Evolutionary conservation across 1,284 basidiomycete species (phyloP), one percentile per base, ranked within the genome.

Genomic region (Mycena sp.): DNA sequence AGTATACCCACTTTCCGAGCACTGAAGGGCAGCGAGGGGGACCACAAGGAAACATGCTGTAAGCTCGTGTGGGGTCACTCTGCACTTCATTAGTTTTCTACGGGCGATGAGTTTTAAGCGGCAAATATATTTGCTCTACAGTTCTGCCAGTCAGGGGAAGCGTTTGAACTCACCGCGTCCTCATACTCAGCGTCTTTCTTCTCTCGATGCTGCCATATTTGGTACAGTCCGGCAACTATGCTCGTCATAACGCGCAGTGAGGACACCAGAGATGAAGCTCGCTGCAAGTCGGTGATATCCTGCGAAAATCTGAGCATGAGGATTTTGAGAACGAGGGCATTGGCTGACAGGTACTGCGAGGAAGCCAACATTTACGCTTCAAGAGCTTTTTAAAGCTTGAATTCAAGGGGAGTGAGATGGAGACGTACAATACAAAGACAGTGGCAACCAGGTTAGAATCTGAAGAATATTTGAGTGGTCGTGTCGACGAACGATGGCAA

Each of bases 161-260:
- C 14, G 58, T 50, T 23, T 21, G n/a, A 7, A 63, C 66, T 32
- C 55, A 69, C 72, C 2, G 67, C 69, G 12, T 70, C 69, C 25
- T 66, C 51, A 16, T 58, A 41, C 25, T 71, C 70, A 4, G 56
- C 64, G 29, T 69, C 59, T 17, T 49, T 66, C 52, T 68, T 69
- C n/a, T 49, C 30, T 41, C 71, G 67, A 35, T 74, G 72, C 32
- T 67, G 63, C 71, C 71, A 74, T 28, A 74, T 67, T 38, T 73
- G 73, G 43, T 74, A 65, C 14, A 74, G 70, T 32, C 70, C 72
- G 16, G 69, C 61, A 32, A 67, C 57, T 19, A 73, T 69, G 54
- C 70, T 69, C 43, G 69, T 64, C 60, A 71, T 70, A 7, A 73
- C 59, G 45, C 61, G 68, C 11, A 73, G 43, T 2, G 69, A 61